Percentiles rank a stretch among this genome's conserved stretches.
phyloP scores from a whole-genome alignment of 495 filamentous ascomycete genomes.

The Penicillium coffeae region DNA sequence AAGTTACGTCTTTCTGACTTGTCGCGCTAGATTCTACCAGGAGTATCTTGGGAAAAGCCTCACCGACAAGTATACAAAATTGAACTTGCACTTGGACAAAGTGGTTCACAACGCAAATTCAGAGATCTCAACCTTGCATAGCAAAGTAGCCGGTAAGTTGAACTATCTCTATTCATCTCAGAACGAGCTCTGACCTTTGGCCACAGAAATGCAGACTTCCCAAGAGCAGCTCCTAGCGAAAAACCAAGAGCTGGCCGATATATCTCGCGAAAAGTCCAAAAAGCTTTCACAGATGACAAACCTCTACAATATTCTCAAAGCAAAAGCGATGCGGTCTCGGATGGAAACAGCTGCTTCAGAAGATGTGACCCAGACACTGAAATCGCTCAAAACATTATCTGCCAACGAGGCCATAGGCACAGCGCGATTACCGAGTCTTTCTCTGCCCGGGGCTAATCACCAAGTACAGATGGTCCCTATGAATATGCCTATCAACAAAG shows the following conservation, averaged over 20 bases:
- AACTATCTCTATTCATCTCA: background rate
- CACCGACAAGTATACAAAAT: slow-evolving; percentile 65
- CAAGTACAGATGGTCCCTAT: background rate
- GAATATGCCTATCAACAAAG: slow-evolving; percentile 23
- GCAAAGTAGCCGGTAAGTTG: slow-evolving; percentile 52
- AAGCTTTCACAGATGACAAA: slow-evolving; percentile 76
- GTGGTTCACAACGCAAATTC: slow-evolving; percentile 77
- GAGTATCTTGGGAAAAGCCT: slow-evolving; percentile 69
- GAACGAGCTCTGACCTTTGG: background rate
- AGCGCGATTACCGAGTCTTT: background rate
- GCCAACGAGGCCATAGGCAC: background rate
- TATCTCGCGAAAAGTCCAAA: slow-evolving; percentile 68
- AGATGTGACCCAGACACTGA: slow-evolving; percentile 56
- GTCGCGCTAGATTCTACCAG: slow-evolving; percentile 65
- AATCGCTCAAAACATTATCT: slow-evolving; percentile 19
- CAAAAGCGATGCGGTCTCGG: slow-evolving; percentile 62
- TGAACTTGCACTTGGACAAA: slow-evolving; percentile 74
- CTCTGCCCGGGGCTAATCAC: slow-evolving; percentile 4
- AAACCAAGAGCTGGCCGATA: slow-evolving; percentile 68
- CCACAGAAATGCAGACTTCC: slow-evolving; percentile 58
- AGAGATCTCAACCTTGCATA: slow-evolving; percentile 65
- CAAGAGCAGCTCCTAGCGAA: slow-evolving; percentile 67
- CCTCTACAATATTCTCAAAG: slow-evolving; percentile 79
- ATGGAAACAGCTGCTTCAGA: slow-evolving; percentile 68
- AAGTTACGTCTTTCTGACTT: slow-evolving; percentile 10